Evolutionary conservation across 2,329 filamentous ascomycete species (phyloP), one percentile per base, ranked within the genome.

Genomic region (Mycosphaerelloides madeirae): DNA sequence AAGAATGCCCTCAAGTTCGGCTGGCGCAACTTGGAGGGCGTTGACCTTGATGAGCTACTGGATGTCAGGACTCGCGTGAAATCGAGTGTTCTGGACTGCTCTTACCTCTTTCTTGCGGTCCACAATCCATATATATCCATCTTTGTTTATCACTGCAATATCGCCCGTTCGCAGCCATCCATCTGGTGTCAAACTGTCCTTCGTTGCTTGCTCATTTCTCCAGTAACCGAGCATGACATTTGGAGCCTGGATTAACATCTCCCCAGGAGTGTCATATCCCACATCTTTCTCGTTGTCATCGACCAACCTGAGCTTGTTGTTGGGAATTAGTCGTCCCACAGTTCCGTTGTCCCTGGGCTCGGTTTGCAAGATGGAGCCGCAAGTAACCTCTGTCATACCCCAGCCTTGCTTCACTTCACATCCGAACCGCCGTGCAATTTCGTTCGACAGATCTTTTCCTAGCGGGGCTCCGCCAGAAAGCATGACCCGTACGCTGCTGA

Each of bases 401-500:
- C 66, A 71, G 1, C 65, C 66, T 41, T 70, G 67, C 18, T 60
- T 50, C 25, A 69, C 64, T 28, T 63, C 55, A 29, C 65, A 64
- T 7, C 56, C 55, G 37, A 69, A 59, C 38, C 59, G 62, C 37
- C 44, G 55, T 5, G 56, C 58, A 4, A 70, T 62, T 38, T 67
- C 64, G 31, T 68, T 68, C 53, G 68, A 66, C 29, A 71, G 52
- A 38, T 70, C 67, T 42, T 66, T 68, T 1, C 61, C 62, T n/a
- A 72, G 44, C 4, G 68, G 68, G 29, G 68, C 68, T 2, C 66
- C 68, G 31, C 68, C 69, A 37, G 66, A 70, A 3, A 71, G 55
- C 7, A 69, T 62, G 43, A 67, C 61, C 6, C 59, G 61, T 14
- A 72, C 57, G 36, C 65, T 67, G 39, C 59, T 66, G 13, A 71